Evolutionary conservation across 2,329 filamentous ascomycete species (phyloP), one percentile per base, ranked within the genome.

Genomic region (Ophiostoma montium): DNA sequence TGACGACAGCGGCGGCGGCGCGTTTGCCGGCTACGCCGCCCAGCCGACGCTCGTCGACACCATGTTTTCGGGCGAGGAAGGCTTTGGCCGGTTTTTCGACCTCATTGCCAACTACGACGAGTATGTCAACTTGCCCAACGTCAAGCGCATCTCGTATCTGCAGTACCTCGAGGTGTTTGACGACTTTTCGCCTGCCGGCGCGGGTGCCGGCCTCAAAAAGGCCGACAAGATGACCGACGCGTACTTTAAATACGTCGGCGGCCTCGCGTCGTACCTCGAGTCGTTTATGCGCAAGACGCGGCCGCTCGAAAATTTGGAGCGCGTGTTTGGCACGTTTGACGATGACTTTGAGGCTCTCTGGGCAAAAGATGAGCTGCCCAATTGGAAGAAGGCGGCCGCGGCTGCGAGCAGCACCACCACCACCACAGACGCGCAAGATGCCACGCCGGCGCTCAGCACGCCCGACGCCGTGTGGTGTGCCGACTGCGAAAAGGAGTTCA

Each of bases 21-120:
- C 27, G n/a, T n/a, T n/a, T 18, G 23, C 23, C 11, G 15, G 15
- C 32, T 6, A 8, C 4, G 23, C 23, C 3, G 4, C 23, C 5
- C 65, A 76, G 50, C 72, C 75, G 4, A 78, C 77, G 39, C 78
- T 89, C 47, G 82, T 95, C 44, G 90, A 96, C 61, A 80, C 79
- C 51, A 84, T 96, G 70, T 98, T 98, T 65, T 94, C 88, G 0
- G 92, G 92, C 53, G 94, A 98, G 65, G 92, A 98, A 64, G 84
- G 83, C 0, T 95, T 84, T 59, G 92, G 92, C 39, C 84, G 87
- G 57, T 98, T 86, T 65, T 85, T 98, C 59, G 92, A 98, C 63
- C 68, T 98, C 43, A 90, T 84, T 16, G 76, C 72, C 35, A 77
- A 81, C 56, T 89, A 96, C 65, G 90, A 96, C 60, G 74, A 84